Evolutionary conservation across 345 rosid species (phyloP).

Genomic region (Linum lewisii): DNA sequence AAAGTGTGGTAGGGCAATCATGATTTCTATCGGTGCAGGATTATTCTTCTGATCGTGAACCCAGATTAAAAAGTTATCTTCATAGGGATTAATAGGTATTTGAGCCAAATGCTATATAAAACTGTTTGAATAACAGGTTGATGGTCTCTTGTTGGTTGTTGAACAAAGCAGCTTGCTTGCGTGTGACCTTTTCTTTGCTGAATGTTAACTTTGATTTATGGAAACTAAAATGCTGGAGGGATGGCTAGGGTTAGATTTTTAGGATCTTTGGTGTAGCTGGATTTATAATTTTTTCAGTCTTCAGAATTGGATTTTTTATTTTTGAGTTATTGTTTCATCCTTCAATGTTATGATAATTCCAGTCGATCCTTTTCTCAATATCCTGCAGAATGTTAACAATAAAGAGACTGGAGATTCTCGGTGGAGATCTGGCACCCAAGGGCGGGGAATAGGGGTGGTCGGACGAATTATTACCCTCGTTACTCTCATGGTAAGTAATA

Average conservation of each 20-base stretch:
- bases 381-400: slow-evolving; percentile 42
- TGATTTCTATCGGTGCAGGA: too few relatives aligned
- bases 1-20: too few relatives aligned
- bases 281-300: neutral
- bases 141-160: too few relatives aligned
- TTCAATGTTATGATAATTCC: slow-evolving; percentile 4
- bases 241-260: neutral
- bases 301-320: neutral
- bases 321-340: neutral
- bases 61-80: too few relatives aligned
- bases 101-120: too few relatives aligned
- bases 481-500: slow-evolving; percentile 46
- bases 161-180: neutral
- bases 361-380: slow-evolving; percentile 2
- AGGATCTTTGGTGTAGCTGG: neutral
- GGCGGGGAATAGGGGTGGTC: slow-evolving; percentile 59
- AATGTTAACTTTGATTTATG: neutral
- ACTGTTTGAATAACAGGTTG: neutral
- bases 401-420: slow-evolving; percentile 64
- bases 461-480: slow-evolving; percentile 39
- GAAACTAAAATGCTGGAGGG: neutral
- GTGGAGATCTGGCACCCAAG: slow-evolving; percentile 55
- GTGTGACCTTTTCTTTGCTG: neutral
- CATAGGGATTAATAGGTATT: too few relatives aligned
- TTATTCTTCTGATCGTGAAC: too few relatives aligned